Percentiles rank a stretch among this genome's conserved stretches.
Conservation (phyloP, 2,329 filamentous ascomycete genomes). For the Stagonosporopsis cucurbitacearum region DNA sequence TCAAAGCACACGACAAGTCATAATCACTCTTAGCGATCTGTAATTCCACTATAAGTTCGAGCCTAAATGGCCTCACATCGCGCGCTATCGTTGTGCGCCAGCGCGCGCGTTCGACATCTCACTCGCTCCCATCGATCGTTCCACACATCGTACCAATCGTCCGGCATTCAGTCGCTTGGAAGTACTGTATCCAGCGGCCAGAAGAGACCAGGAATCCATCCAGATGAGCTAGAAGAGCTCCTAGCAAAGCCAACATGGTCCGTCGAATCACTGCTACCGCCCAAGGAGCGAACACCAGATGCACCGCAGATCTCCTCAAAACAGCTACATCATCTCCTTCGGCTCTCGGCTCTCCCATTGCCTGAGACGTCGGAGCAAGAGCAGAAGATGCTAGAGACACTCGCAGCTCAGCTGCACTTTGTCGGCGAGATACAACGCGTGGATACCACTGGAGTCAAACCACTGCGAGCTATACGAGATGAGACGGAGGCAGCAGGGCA, state of each 20-base stretch:
- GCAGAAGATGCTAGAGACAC: slow-evolving; percentile 71
- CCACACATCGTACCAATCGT: slow-evolving; percentile 10
- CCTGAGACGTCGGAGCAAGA: slow-evolving; percentile 71
- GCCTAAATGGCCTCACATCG: slow-evolving; percentile 25
- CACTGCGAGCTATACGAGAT: slow-evolving; percentile 80
- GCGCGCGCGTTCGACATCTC: slow-evolving; percentile 3
- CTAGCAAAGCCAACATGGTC: slow-evolving; percentile 83
- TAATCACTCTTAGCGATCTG: background rate
- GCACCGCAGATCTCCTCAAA: slow-evolving; percentile 62
- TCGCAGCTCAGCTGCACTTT: slow-evolving; percentile 86
- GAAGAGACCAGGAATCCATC: slow-evolving; percentile 24
- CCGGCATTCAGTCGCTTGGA: background rate
- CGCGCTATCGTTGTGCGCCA: slow-evolving; percentile 6
- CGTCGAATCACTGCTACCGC: slow-evolving; percentile 73
- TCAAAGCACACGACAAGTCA: background rate
- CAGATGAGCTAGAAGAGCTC: slow-evolving; percentile 46
- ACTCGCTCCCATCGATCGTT: slow-evolving; percentile 13
- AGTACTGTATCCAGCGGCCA: background rate
- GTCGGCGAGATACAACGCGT: slow-evolving; percentile 85
- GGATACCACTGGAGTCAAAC: slow-evolving; percentile 74
- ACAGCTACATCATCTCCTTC: slow-evolving; percentile 82
- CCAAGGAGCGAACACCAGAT: slow-evolving; percentile 36
- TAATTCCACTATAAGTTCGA: background rate
- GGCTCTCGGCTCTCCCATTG: slow-evolving; percentile 83
- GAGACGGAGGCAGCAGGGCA: slow-evolving; percentile 67